Base-by-base conservation (phyloP, 345 rosid genomes). In the Punica granatum region DNA sequence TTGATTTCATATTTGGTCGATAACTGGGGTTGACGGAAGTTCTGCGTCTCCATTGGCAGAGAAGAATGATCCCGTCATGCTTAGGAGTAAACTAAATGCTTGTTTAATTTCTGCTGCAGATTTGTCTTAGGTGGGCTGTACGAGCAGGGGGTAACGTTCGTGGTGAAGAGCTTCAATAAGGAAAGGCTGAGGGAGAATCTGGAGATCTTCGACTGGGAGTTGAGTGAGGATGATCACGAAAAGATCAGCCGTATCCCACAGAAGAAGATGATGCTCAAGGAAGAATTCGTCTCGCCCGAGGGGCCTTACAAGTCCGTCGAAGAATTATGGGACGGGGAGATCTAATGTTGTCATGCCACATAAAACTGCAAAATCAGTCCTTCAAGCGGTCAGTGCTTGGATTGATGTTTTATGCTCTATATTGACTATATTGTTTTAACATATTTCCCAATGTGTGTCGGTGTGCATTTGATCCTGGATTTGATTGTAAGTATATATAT, bases 91-190 rank as follows among this genome's bases (percentile, higher is more conserved):
- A 32, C 42, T 6, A 16, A 25, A 3, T 54, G 36, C 44, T 26
- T 28, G 36, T 26, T 14, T 37, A 11, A 37, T 7, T 1, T 23
- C 36, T 7, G 21, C 41, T 37, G 70, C 67, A 72, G 70, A 66
- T 72, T 15, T 67, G 67, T 41, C 56, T 73, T 33, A 65, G 70
- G 63, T 74, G 73, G n/a, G 77, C 43, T 39, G 46, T 66, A 74
- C 53, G 53, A 68, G 36, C 69, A 73, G 65, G 72, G 72, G 9
- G 72, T 33, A 26, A 73, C 48, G 41, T 12, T 69, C 37, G 39
- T 64, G 21, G 73, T 36, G 54, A 74, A 69, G 64, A 74, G 77
- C 70, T 74, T 74, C 66, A 60, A 69, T n/a, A 36, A 64, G 44
- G 69, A 59, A 30, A 74, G 70, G 63, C 59, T 74, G 73, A 11